Base-by-base conservation (phyloP, 805 yeast species). In the Hanseniaspora osmophila region DNA sequence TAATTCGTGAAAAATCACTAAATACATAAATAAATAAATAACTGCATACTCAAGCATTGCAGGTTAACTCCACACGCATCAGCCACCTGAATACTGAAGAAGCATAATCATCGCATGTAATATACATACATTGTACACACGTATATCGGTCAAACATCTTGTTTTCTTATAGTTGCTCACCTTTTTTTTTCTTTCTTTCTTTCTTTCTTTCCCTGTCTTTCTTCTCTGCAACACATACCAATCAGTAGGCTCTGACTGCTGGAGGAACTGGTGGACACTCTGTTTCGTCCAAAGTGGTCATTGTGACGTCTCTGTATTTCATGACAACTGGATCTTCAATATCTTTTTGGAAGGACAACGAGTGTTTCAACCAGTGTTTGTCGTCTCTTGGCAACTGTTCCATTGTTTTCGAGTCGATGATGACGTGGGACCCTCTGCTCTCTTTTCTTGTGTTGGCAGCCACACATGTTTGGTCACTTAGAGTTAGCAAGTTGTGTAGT, bases 331-430 rank as follows among this genome's bases (percentile, higher is more conserved):
- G 72, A 40, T 74, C 90, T 58, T 90, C 94, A 50, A 72, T 71
- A 27, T 68, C 63, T 47, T 66, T 60, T 73, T 92, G 97, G 87
- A 92, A 90, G 44, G 96, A 85, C 62, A 90, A 71, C 43, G 96
- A 74, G 70, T 90, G 98, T 73, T 90, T 92, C 90, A 85, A 86
- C 98, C 98, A 90, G 75, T 87, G 73, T 47, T 63, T 87, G 65
- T 90, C 98, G 63, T 90, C 95, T 78, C 98, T 86, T 60, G 95
- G 96, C 71, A 68, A 88, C 67, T 90, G 98, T 68, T 90, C 98
- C 74, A 97, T 83, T 48, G 98, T 96, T 27, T 42, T 33, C 2
- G 48, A 40, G 17, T 46, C 48, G 33, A 46, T 42, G 37, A 46
- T 46, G 30, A 46, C 48, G 63, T 90, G 98, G 43, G 98, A 97